Base-by-base conservation (phyloP, 2,329 filamentous ascomycete genomes). In the Xylariaceae sp. region DNA sequence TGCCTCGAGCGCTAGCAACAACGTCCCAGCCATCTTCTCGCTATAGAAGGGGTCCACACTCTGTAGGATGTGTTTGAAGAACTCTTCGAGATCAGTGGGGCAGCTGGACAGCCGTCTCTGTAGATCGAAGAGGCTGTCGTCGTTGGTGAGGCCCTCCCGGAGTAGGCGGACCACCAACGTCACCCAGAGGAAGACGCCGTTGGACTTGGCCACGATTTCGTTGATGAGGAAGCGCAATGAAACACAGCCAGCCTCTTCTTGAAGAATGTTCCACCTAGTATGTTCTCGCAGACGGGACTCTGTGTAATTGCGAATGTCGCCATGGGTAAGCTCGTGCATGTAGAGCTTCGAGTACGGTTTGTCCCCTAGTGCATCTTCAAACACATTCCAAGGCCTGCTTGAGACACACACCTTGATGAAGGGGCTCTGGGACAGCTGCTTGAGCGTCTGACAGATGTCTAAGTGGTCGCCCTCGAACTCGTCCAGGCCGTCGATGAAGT, bases 381-480 rank as follows among this genome's bases (percentile, higher is more conserved):
- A 59, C 1, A 53, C 32, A 21, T 51, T 51, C 52, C 50, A 58
- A n/a, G 58, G 49, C 11, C 58, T 50, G 15, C 55, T 60, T 11
- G 55, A 56, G 1, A 58, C 18, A 8, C 58, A 60, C 3, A 50
- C 15, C 24, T 60, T 60, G 3, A 60, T 36, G n/a, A 39, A 20
- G 3, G 52, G 20, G 13, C 52, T 53, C 11, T 27, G 15, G 2
- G 55, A 50, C 26, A 56, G 32, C 10, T 54, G 27, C 1, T n/a
- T 16, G 6, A 60, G 16, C 5, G 29, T 30, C 15, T 50, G 39
- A 9, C 45, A 56, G 2, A 60, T 30, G 6, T 53, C 49, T 6
- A 51, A 6, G 10, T 54, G 48, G 16, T 58, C 52, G 5, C 46
- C 58, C 3, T 58, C 51, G 16, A 30, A 58, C 11, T 60, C 57